A percentile compares a stretch with the other conserved stretches of the same genome.
Evolutionary conservation across 495 filamentous ascomycete genomes (phyloP).

Genomic region (Aspergillus bridgeri): DNA sequence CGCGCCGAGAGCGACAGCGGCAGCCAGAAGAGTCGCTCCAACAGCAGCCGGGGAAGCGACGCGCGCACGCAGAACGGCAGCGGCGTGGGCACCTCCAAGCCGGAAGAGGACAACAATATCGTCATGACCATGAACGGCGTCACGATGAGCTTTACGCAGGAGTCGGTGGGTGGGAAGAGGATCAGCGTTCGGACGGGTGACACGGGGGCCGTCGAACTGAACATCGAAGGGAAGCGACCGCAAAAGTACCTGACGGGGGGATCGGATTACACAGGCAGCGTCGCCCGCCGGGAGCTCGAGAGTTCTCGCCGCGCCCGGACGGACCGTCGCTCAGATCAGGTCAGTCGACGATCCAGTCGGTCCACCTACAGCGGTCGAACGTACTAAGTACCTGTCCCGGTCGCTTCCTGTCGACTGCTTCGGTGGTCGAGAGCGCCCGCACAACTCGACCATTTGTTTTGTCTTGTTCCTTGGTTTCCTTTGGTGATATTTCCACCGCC

Average conservation of each 20-base stretch:
- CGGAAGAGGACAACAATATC: slow-evolving; percentile 40
- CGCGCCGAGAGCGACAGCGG: slow-evolving; percentile 40
- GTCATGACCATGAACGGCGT: slow-evolving; percentile 43
- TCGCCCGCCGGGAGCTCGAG: slow-evolving; percentile 29
- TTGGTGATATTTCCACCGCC: neutral
- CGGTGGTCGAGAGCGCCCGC: neutral
- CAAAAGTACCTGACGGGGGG: slow-evolving; percentile 36
- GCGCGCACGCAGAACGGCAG: slow-evolving; percentile 32
- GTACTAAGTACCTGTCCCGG: slow-evolving; percentile 9
- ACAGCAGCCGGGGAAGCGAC: slow-evolving; percentile 44
- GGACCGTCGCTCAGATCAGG: slow-evolving; percentile 39
- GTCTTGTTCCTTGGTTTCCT: neutral
- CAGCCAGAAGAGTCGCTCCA: slow-evolving; percentile 45
- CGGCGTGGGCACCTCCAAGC: slow-evolving; percentile 26
- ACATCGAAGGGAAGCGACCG: slow-evolving; percentile 36
- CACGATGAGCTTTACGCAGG: slow-evolving; percentile 39
- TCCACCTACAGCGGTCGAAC: slow-evolving; percentile 33
- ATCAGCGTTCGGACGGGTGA: slow-evolving; percentile 43
- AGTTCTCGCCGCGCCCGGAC: slow-evolving; percentile 28
- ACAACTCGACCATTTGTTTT: neutral
- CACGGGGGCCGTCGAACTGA: slow-evolving; percentile 36
- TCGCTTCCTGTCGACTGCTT: neutral
- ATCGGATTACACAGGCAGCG: slow-evolving; percentile 34
- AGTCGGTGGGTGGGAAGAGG: slow-evolving; percentile 36
- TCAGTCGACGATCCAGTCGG: slow-evolving; percentile 36